Conservation (phyloP, 306 rosid genomes). For the Vicia faba region DNA sequence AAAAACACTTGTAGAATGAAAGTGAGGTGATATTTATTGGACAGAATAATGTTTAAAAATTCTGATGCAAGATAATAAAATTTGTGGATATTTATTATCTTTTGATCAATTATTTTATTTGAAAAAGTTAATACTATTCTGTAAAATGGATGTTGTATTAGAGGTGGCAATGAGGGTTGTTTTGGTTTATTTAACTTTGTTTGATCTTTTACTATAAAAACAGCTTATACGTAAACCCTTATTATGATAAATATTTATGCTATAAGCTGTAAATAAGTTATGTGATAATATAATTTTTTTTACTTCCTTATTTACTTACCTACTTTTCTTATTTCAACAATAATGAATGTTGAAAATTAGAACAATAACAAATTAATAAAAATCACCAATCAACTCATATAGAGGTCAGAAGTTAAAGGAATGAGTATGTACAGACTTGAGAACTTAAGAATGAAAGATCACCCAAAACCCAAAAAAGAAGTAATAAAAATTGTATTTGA, state of each 20-base stretch:
- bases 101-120: conserved; percentile 9
- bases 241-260: too few relatives aligned
- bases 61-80: conserved; percentile 16
- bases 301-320: background rate
- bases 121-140: conserved; percentile 15
- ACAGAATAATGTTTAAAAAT: background rate
- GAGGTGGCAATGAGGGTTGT: background rate
- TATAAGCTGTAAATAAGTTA: too few relatives aligned
- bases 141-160: conserved; percentile 7
- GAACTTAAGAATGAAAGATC: background rate
- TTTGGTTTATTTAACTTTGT: background rate
- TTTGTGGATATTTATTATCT: conserved; percentile 26
- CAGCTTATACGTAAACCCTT: too few relatives aligned
- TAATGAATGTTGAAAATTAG: too few relatives aligned
- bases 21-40: conserved; percentile 20
- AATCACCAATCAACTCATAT: background rate
- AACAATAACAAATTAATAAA: background rate
- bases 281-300: background rate
- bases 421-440: background rate
- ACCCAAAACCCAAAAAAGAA: background rate
- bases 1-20: conserved; percentile 25
- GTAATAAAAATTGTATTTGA: background rate
- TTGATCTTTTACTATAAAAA: too few relatives aligned
- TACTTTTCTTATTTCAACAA: background rate
- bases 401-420: background rate